Conservation (phyloP, 495 filamentous ascomycete species). For the Tuber melanosporum region DNA sequence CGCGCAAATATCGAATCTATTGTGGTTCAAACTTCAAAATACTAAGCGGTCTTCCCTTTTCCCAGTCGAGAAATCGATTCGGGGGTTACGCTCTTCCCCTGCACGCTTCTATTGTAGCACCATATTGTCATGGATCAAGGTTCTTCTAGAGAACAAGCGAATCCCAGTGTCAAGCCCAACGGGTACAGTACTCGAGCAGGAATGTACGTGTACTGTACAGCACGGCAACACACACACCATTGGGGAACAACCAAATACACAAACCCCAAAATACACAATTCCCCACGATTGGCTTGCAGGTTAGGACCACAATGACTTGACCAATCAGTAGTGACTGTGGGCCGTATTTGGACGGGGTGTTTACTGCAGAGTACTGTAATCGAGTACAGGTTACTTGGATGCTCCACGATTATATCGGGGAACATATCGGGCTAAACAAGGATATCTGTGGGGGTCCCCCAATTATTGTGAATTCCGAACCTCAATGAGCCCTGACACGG, state of each 20-base stretch:
- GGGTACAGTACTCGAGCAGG: not conserved
- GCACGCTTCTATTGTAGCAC: not conserved
- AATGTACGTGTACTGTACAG: not conserved
- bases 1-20: not conserved
- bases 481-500: not conserved
- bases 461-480: not conserved
- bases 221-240: not conserved
- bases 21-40: not conserved
- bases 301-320: not conserved
- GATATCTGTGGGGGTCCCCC: not conserved
- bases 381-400: not conserved
- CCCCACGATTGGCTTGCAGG: not conserved
- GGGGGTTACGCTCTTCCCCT: not conserved
- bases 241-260: not conserved
- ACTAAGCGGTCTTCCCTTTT: not conserved
- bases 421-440: not conserved
- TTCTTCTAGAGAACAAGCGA: not conserved
- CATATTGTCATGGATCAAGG: not conserved
- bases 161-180: not conserved
- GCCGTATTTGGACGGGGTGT: not conserved
- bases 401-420: not conserved
- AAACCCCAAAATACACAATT: not conserved
- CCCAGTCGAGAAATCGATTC: not conserved
- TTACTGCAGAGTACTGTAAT: not conserved
- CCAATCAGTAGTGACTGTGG: not conserved